phyloP scores from a whole-genome alignment of 2,329 filamentous ascomycete genomes.

The Lasiodiplodia citricola region DNA sequence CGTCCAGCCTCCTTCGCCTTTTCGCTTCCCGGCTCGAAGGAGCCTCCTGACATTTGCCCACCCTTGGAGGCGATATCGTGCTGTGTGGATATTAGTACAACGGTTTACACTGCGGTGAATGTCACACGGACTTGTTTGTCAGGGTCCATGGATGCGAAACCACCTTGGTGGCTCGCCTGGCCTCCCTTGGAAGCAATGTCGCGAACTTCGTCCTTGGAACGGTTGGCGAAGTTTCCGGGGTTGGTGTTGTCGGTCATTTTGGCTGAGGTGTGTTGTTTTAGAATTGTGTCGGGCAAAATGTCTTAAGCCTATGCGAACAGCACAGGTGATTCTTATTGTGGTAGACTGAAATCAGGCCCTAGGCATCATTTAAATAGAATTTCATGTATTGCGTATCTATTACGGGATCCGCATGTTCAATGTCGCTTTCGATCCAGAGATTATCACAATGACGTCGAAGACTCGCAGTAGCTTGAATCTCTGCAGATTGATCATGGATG shows the following conservation, averaged over 20 bases:
- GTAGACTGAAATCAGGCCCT: rapidly evolving
- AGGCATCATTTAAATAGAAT: background rate
- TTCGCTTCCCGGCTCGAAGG: conserved; percentile 60
- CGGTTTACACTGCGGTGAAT: background rate
- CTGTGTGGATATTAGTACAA: conserved; percentile 37
- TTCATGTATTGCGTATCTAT: background rate
- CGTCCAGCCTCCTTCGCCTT: conserved; percentile 59
- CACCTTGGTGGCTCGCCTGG: conserved; percentile 42
- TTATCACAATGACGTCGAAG: background rate
- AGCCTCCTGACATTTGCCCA: conserved; percentile 59
- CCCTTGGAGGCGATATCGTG: conserved; percentile 62
- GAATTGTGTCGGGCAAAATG: background rate
- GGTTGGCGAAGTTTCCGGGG: conserved; percentile 58
- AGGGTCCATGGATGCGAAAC: conserved; percentile 45
- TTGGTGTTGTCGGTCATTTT: conserved; percentile 42
- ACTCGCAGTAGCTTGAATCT: background rate
- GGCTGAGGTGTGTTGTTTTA: background rate
- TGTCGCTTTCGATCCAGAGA: background rate
- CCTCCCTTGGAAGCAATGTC: conserved; percentile 53
- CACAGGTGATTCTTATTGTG: rapidly evolving
- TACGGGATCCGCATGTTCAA: background rate
- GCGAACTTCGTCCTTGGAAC: conserved; percentile 53
- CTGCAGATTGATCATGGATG: background rate
- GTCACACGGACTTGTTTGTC: conserved; percentile 37
- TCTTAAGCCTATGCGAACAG: background rate